Percentiles rank a stretch among this genome's conserved stretches.
Conservation (phyloP, 2,329 filamentous ascomycete species). For the Bipolaris victoriae region DNA sequence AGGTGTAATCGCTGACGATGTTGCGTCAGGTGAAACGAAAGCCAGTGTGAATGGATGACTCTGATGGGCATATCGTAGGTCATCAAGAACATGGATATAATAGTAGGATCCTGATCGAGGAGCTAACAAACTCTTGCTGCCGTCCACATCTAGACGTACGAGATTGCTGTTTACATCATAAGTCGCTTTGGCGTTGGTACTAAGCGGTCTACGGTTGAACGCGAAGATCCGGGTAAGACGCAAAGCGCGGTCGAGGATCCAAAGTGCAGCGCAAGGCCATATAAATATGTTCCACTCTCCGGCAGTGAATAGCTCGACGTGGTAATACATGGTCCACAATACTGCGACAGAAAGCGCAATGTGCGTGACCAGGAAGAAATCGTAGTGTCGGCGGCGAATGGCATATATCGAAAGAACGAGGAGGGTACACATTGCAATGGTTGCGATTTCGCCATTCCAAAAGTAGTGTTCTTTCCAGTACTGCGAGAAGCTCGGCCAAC, state of each 20-base stretch:
- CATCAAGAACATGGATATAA: slow-evolving; percentile 55
- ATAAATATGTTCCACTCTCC: slow-evolving; percentile 58
- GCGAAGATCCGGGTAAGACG: slow-evolving; percentile 54
- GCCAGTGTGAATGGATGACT: slow-evolving; percentile 57
- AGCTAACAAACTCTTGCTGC: slow-evolving; percentile 40
- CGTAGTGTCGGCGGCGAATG: slow-evolving; percentile 58
- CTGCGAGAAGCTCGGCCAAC: slow-evolving; percentile 49
- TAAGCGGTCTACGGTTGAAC: slow-evolving; percentile 50
- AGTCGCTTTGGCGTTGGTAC: slow-evolving; percentile 48
- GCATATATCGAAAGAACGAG: slow-evolving; percentile 59
- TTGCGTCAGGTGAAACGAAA: slow-evolving; percentile 21
- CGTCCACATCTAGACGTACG: slow-evolving; percentile 55
- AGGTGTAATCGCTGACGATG: background rate
- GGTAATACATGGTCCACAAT: slow-evolving; percentile 59
- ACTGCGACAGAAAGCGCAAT: slow-evolving; percentile 51
- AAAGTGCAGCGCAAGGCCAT: slow-evolving; percentile 58
- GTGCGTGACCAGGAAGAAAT: slow-evolving; percentile 53
- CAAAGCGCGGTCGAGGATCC: slow-evolving; percentile 58
- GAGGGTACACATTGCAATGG: slow-evolving; percentile 53
- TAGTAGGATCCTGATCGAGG: slow-evolving; percentile 58
- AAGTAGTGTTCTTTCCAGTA: slow-evolving; percentile 57
- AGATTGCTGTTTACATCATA: slow-evolving; percentile 56
- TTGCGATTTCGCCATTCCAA: slow-evolving; percentile 56
- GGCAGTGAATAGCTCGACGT: slow-evolving; percentile 60
- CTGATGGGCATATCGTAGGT: slow-evolving; percentile 54